A percentile compares a stretch with the other conserved stretches of the same genome.
Conservation (phyloP, 1,284 basidiomycete genomes). For the Cryptococcus sp. region DNA sequence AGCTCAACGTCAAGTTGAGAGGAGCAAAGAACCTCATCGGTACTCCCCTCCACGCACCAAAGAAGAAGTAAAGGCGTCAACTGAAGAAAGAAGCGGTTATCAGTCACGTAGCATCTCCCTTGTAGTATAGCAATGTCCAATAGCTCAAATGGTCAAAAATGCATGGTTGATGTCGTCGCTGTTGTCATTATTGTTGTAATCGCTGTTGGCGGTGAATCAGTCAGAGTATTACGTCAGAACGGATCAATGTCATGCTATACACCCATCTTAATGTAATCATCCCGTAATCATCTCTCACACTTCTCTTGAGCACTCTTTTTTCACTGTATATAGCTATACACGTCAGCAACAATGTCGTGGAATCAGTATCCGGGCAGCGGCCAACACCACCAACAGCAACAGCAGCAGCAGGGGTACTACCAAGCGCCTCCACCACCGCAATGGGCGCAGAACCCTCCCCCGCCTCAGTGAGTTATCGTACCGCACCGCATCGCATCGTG, state of each 20-base stretch:
- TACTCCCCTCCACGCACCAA: slow-evolving; percentile 48
- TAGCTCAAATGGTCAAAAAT: too few relatives aligned
- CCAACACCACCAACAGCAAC: slow-evolving; percentile 27
- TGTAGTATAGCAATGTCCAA: too few relatives aligned
- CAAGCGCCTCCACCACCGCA: slow-evolving; percentile 16
- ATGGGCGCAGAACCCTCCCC: slow-evolving; percentile 20
- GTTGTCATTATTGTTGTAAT: background rate
- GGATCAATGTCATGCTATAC: background rate
- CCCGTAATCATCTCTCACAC: slow-evolving; percentile 1
- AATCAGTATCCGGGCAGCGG: slow-evolving; percentile 36
- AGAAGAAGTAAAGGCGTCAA: slow-evolving; percentile 43
- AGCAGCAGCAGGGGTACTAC: slow-evolving; percentile 13
- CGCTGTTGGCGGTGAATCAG: too few relatives aligned
- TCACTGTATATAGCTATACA: background rate
- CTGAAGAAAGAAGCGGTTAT: background rate
- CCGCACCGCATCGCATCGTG: too few relatives aligned
- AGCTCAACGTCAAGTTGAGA: slow-evolving; percentile 87
- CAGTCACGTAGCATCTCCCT: too few relatives aligned
- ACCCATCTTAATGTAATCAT: background rate
- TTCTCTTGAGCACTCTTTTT: too few relatives aligned
- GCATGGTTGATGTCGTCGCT: too few relatives aligned
- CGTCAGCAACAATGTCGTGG: slow-evolving; percentile 32
- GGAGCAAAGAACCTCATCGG: slow-evolving; percentile 60
- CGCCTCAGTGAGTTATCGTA: slow-evolving; percentile 10
- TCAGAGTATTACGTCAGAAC: too few relatives aligned